Percentiles rank a stretch among this genome's conserved stretches.
Evolutionary conservation across 2,329 filamentous ascomycete species (phyloP).

Genomic region (Nemania serpens): DNA sequence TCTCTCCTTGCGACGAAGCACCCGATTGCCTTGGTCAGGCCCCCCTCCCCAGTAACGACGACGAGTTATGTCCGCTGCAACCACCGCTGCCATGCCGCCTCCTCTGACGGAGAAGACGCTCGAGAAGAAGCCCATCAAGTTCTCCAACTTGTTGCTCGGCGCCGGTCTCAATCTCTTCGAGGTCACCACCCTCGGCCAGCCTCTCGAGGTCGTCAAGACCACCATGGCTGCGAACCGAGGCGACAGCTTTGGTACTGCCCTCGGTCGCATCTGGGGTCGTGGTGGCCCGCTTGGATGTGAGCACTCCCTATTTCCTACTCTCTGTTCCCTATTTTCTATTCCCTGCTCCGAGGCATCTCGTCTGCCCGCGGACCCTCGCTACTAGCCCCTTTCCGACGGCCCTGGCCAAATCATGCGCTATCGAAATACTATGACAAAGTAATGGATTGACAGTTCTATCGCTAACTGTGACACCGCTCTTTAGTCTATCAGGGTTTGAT

Average conservation of each 20-base stretch:
- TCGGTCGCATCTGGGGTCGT: slow-evolving; percentile 88
- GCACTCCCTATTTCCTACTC: slow-evolving; percentile 45
- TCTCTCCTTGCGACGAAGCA: slow-evolving; percentile 74
- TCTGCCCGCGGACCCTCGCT: too few species aligned
- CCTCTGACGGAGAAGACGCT: slow-evolving; percentile 57
- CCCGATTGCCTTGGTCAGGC: slow-evolving; percentile 98
- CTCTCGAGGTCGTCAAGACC: slow-evolving; percentile 98
- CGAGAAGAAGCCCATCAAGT: slow-evolving; percentile 99
- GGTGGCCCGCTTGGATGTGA: slow-evolving; percentile 93
- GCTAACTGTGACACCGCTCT: slow-evolving; percentile 19
- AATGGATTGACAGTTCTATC: not conserved
- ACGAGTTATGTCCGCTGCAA: slow-evolving; percentile 64
- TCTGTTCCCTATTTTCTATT: not conserved
- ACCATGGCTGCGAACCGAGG: slow-evolving; percentile 97
- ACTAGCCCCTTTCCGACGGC: not conserved
- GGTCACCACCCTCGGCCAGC: slow-evolving; percentile 68
- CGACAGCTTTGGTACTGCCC: slow-evolving; percentile 81
- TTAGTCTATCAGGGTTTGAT: slow-evolving; percentile 99
- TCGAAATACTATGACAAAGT: not conserved
- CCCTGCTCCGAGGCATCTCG: too few species aligned
- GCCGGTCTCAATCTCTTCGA: slow-evolving; percentile 96
- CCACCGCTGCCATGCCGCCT: slow-evolving; percentile 57
- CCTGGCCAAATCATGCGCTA: not conserved
- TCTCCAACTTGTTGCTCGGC: slow-evolving; percentile 96
- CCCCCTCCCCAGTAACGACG: slow-evolving; percentile 59